Percentiles rank a stretch among this genome's conserved stretches.
Conservation (phyloP, 73 alveolate species). For the Breviolum minutum region DNA sequence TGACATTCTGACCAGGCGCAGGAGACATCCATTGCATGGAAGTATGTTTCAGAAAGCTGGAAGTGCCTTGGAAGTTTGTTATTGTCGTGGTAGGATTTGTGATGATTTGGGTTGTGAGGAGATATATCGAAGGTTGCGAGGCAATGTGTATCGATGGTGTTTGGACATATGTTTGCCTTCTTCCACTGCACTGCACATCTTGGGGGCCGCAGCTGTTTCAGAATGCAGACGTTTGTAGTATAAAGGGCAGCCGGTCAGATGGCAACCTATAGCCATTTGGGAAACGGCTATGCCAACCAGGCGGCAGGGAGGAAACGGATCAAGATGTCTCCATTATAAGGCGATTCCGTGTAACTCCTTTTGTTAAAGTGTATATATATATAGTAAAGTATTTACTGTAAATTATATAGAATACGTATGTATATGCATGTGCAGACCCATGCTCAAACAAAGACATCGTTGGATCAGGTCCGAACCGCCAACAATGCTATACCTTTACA, state of each 20-base stretch:
- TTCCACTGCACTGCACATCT: not conserved
- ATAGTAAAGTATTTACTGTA: too few relatives aligned
- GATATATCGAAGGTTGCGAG: not conserved
- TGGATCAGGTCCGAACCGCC: too few relatives aligned
- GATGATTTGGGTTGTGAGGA: not conserved
- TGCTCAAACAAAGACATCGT: not conserved
- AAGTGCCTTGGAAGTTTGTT: not conserved
- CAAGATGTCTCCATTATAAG: not conserved
- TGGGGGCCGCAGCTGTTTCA: not conserved
- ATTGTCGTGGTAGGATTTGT: not conserved
- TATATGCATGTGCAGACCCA: not conserved
- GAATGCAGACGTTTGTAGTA: slow-evolving; percentile 26
- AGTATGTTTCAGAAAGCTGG: not conserved
- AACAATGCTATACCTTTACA: too few relatives aligned
- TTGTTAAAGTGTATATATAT: too few relatives aligned
- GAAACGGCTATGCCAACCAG: slow-evolving; percentile 35
- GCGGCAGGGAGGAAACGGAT: not conserved
- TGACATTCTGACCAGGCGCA: slow-evolving; percentile 56
- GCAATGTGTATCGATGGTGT: too few relatives aligned
- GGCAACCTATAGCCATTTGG: slow-evolving; percentile 63
- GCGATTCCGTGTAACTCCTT: too few relatives aligned
- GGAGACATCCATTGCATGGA: not conserved
- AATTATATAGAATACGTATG: too few relatives aligned
- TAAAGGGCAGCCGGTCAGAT: not conserved
- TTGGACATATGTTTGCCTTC: not conserved